Evolutionary conservation across 192 early-diverging fungal species (phyloP), one percentile per base, ranked within the genome.

Genomic region (Funneliformis mosseae): DNA sequence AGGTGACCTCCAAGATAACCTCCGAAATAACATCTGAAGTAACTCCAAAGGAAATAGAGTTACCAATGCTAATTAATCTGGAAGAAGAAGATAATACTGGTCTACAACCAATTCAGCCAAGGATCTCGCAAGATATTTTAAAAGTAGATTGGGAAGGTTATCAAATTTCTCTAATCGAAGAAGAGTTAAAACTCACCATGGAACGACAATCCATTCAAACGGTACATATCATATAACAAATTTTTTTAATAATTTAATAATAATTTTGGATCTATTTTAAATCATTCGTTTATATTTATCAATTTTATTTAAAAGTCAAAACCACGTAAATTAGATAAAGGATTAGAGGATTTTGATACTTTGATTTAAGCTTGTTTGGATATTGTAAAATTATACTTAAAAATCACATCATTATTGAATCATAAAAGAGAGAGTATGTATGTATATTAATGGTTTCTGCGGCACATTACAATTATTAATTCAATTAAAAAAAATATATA

Each of bases 301-400:
- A 3, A 3, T 14, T 14, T 14, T 48, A 48, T 48, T 48, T 48
- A 50, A 43, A 43, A 50, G 48, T 12, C 48, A 18, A 55, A 21
- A 12, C 48, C 16, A 55, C 48, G 48, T 16, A 55, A 55, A 55
- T 16, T 55, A 18, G 48, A 55, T 55, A 55, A 12, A 55, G 48
- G 18, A 18, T 55, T 55, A 55, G 18, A 14, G 48, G 48, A 0
- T 21, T 55, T 55, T 4, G 48, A 55, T 55, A 18, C 48, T 2
- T 55, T 55, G 12, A 5, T 67, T 21, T 27, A 25, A 81, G 76
- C 25, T n/a, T 41, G 25, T 83, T 79, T 81, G 63, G 14, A 0
- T 55, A 55, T 55, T 4, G 8, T 1, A 46, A 8, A 46, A 46
- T 46, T 10, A 10, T 7, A 4, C 4, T 5, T 16, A 18, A 55